phyloP scores from a whole-genome alignment of 257 asterid genomes.

The Gentiana dahurica region DNA sequence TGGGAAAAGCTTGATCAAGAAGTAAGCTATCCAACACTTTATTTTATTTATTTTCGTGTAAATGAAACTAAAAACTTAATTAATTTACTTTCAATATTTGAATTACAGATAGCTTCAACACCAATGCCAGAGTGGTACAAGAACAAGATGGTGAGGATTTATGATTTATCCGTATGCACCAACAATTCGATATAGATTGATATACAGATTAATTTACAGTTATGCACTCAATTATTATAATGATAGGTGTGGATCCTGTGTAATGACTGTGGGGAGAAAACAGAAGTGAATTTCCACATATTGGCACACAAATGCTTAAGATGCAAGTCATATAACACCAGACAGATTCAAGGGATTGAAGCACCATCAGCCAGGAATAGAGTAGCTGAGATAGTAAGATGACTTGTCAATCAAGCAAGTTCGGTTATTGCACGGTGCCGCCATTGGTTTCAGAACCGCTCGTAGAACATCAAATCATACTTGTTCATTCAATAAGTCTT shows the following conservation, averaged over 20 bases:
- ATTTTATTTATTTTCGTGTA: not conserved
- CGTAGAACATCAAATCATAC: too few species aligned
- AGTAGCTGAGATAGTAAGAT: constrained; percentile 22
- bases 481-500: too few species aligned
- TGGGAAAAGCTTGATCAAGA: constrained; percentile 50
- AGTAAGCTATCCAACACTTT: constrained; percentile 13
- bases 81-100: not conserved
- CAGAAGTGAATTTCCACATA: constrained; percentile 45
- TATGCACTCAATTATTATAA: not conserved
- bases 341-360: constrained; percentile 33
- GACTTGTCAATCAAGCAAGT: not conserved
- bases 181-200: not conserved
- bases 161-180: not conserved
- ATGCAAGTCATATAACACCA: constrained; percentile 57
- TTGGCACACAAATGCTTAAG: constrained; percentile 43
- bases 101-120: constrained; percentile 39
- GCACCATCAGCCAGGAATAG: constrained; percentile 19
- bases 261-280: constrained; percentile 47
- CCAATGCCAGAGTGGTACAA: constrained; percentile 45
- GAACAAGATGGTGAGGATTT: constrained; percentile 37
- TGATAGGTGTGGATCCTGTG: constrained; percentile 54
- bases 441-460: too few species aligned
- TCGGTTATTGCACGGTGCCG: too few species aligned
- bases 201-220: not conserved
- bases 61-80: too few species aligned